Percentiles rank a stretch among this genome's conserved stretches.
phyloP scores from a whole-genome alignment of 108 stramenopile genomes.

The Skeletonema costatum region DNA sequence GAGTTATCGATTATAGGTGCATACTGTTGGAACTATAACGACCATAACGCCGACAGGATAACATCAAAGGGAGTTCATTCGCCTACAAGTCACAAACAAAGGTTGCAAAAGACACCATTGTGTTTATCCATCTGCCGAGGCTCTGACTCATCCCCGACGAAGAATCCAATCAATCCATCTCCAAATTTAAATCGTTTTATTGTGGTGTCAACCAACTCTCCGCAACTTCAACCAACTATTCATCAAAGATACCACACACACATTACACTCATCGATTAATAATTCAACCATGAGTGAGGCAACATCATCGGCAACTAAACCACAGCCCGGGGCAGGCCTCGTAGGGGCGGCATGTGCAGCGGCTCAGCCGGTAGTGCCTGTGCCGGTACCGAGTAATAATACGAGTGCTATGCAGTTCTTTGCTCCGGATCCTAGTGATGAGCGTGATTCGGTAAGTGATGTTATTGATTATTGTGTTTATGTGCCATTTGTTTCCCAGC shows the following conservation, averaged over 20 bases:
- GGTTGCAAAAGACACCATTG: background rate
- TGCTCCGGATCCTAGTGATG: slow-evolving; percentile 43
- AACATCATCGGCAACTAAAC: background rate
- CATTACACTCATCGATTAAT: background rate
- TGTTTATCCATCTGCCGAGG: background rate
- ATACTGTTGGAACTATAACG: too few species aligned
- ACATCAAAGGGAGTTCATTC: background rate
- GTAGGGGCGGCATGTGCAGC: background rate
- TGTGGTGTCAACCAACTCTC: background rate
- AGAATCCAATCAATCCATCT: background rate
- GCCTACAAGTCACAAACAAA: background rate
- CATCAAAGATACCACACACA: background rate
- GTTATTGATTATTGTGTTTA: background rate
- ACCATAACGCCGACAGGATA: too few species aligned
- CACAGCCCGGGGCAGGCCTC: background rate
- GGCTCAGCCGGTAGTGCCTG: background rate
- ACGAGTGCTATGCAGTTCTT: slow-evolving; percentile 49
- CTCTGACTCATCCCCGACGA: slow-evolving; percentile 2
- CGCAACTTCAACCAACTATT: background rate
- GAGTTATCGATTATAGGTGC: too few species aligned
- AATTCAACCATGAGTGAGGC: background rate
- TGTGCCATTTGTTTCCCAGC: background rate
- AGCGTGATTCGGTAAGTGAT: slow-evolving; percentile 35
- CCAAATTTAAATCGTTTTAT: background rate
- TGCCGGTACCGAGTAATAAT: background rate